phyloP scores from a whole-genome alignment of 768 basidiomycete species.

The Suillus paluster region DNA sequence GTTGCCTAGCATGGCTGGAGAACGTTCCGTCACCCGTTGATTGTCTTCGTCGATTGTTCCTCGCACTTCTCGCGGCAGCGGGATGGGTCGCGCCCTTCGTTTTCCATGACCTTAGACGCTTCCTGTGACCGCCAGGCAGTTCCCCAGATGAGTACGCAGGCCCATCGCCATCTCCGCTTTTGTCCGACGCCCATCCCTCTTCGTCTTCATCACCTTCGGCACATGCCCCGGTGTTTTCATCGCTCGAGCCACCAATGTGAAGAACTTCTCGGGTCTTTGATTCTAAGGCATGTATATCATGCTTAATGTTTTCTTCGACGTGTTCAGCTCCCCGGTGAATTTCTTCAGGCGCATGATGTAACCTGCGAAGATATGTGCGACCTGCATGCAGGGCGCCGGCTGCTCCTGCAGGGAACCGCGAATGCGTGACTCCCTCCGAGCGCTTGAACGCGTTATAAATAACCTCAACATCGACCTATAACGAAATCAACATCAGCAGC shows the following conservation, averaged over 20 bases:
- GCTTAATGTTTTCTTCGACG: slow-evolving; percentile 20
- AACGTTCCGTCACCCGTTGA: slow-evolving; percentile 19
- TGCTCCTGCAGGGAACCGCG: slow-evolving; percentile 6
- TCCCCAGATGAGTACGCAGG: slow-evolving; percentile 13
- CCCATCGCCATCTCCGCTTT: slow-evolving; percentile 34
- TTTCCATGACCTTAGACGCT: slow-evolving; percentile 31
- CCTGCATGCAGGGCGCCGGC: slow-evolving; percentile 7
- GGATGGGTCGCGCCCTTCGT: slow-evolving; percentile 16
- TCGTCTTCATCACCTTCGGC: slow-evolving; percentile 46
- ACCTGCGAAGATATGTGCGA: slow-evolving; percentile 17
- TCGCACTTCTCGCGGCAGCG: slow-evolving; percentile 5
- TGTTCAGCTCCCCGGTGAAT: slow-evolving; percentile 32
- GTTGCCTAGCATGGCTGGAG: slow-evolving; percentile 11
- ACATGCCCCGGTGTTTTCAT: slow-evolving; percentile 11
- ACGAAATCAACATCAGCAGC: slow-evolving; percentile 15
- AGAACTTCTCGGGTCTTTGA: slow-evolving; percentile 19
- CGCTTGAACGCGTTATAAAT: slow-evolving; percentile 46
- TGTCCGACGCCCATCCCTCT: slow-evolving; percentile 70
- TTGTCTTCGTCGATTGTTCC: slow-evolving; percentile 17
- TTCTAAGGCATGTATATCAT: slow-evolving; percentile 19
- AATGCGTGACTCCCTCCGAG: slow-evolving; percentile 12
- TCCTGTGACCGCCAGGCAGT: slow-evolving; percentile 20
- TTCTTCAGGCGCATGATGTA: slow-evolving; percentile 19
- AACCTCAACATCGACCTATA: slow-evolving; percentile 67
- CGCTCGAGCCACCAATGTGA: slow-evolving; percentile 7